Percentiles rank a stretch among this genome's conserved stretches.
Evolutionary conservation across 768 basidiomycete species (phyloP).

Genomic region (Podaxis pistillaris): DNA sequence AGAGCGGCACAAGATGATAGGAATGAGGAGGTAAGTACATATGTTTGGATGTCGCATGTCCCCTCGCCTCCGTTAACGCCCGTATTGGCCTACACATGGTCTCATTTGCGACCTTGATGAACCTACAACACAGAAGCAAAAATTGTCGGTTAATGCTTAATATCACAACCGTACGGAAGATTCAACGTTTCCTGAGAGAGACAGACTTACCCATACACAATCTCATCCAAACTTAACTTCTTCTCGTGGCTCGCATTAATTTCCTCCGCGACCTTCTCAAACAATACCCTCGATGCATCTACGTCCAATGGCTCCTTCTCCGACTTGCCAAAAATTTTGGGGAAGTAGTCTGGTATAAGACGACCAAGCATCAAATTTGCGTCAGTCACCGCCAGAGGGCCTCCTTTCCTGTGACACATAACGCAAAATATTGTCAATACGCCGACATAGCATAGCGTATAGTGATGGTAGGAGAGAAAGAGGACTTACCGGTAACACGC

Average conservation of each 20-base stretch:
- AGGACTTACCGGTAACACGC: slow-evolving; percentile 74
- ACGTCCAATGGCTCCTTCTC: slow-evolving; percentile 84
- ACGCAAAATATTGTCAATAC: background rate
- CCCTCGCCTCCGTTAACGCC: slow-evolving; percentile 85
- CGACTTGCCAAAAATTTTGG: slow-evolving; percentile 89
- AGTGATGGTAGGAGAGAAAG: background rate
- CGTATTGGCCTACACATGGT: slow-evolving; percentile 95
- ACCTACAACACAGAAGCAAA: slow-evolving; percentile 41
- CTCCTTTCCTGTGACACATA: slow-evolving; percentile 65
- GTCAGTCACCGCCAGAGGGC: slow-evolving; percentile 89
- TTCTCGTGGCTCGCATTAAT: slow-evolving; percentile 68
- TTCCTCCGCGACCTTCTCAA: slow-evolving; percentile 64
- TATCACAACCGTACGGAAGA: background rate
- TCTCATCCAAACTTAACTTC: slow-evolving; percentile 71
- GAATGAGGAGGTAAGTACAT: slow-evolving; percentile 32
- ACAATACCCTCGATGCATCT: slow-evolving; percentile 64
- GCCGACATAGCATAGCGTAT: background rate
- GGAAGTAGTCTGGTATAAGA: slow-evolving; percentile 87
- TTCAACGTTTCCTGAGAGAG: background rate
- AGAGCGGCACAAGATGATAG: background rate
- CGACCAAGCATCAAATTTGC: slow-evolving; percentile 90
- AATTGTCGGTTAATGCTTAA: background rate
- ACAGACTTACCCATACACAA: slow-evolving; percentile 75
- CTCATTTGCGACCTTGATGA: slow-evolving; percentile 95
- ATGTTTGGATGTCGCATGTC: slow-evolving; percentile 80